Evolutionary conservation across 208 protist genomes (phyloP).

Genomic region (Leishmania mexicana): DNA sequence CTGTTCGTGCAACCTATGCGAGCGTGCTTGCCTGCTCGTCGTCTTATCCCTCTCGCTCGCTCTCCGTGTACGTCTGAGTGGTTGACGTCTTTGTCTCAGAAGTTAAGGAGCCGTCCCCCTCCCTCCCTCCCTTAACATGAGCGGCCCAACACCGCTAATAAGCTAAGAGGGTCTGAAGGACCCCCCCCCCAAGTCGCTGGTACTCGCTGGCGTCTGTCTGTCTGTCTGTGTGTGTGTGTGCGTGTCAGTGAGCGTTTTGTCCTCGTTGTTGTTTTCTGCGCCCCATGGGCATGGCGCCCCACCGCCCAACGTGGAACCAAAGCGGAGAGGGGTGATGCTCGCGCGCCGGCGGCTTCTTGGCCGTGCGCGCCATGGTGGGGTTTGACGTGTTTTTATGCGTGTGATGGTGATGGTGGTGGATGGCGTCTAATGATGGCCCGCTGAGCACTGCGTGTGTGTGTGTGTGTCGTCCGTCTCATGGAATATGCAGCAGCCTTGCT

Average conservation of each 20-base stretch:
- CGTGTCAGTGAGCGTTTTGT: not conserved
- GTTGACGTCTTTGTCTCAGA: not conserved
- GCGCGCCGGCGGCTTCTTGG: too few species aligned
- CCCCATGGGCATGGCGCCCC: too few species aligned
- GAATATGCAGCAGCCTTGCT: not conserved
- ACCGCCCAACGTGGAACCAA: not conserved
- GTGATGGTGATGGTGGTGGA: too few species aligned
- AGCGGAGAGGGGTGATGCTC: not conserved
- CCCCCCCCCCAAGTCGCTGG: not conserved
- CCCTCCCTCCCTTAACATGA: not conserved
- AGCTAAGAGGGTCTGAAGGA: slow-evolving; percentile 3
- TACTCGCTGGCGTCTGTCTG: not conserved
- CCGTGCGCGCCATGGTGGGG: too few species aligned
- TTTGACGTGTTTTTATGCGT: too few species aligned
- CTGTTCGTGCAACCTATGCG: not conserved
- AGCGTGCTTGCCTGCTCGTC: not conserved
- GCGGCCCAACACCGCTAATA: not conserved
- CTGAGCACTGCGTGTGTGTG: slow-evolving; percentile 9
- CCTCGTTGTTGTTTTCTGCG: not conserved
- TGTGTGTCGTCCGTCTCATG: slow-evolving; percentile 13
- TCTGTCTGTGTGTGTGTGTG: slow-evolving; percentile 5
- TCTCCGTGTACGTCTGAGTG: not conserved
- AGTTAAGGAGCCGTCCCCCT: not conserved
- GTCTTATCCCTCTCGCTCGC: not conserved
- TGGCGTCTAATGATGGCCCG: not conserved